Evolutionary conservation across 148 eudicot species (phyloP).

Genomic region (Tetragonia tetragonoides): DNA sequence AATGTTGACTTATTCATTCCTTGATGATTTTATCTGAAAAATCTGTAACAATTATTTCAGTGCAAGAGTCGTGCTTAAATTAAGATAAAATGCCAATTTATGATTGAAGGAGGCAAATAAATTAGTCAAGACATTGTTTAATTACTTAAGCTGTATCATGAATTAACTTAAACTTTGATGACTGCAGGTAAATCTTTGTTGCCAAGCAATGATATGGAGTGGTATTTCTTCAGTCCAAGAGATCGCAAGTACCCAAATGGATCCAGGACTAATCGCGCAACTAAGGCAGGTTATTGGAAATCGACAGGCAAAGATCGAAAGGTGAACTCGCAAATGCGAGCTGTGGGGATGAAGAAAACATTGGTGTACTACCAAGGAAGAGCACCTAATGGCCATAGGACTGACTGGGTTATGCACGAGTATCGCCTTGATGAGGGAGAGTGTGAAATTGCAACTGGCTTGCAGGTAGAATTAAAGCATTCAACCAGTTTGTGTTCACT

Average conservation of each 20-base stretch:
- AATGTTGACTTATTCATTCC: too few species aligned
- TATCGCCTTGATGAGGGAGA: constrained; percentile 52
- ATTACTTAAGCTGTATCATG: too few species aligned
- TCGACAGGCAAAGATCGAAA: constrained; percentile 63
- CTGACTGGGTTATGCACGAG: constrained; percentile 75
- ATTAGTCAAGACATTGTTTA: too few species aligned
- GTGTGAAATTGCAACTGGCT: constrained; percentile 30
- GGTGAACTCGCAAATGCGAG: constrained; percentile 43
- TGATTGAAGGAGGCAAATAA: too few species aligned
- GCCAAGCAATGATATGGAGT: constrained; percentile 68
- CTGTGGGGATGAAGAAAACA: constrained; percentile 67
- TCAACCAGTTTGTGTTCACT: neutral
- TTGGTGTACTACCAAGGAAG: constrained; percentile 64
- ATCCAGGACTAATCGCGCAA: constrained; percentile 68
- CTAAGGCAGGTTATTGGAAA: constrained; percentile 65
- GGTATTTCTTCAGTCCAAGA: constrained; percentile 66
- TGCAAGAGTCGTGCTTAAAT: too few species aligned
- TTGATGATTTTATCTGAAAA: too few species aligned
- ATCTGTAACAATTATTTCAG: too few species aligned
- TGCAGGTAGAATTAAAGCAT: constrained; percentile 26
- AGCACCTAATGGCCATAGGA: constrained; percentile 62
- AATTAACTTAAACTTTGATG: neutral
- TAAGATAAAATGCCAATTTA: too few species aligned
- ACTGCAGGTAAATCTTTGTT: constrained; percentile 52
- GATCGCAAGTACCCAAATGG: constrained; percentile 74